Base-by-base conservation (phyloP, 768 basidiomycete species). In the Suillus discolor region DNA sequence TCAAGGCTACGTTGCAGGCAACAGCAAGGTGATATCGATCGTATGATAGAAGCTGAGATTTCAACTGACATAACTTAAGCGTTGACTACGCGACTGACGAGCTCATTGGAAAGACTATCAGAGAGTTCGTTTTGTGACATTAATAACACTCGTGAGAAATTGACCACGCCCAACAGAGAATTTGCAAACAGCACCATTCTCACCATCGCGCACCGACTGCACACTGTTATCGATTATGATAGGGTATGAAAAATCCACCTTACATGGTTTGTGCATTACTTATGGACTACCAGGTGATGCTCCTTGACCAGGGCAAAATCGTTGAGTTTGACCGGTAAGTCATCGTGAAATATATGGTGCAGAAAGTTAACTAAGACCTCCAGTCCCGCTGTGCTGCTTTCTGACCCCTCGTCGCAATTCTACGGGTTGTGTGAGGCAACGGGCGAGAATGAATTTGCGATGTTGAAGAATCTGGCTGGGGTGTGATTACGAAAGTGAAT, bases 1-100 rank as follows among this genome's bases (percentile, higher is more conserved):
- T 62, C 51, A 68, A 49, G 70, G 42, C 28, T 55, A 67, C 64
- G 66, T 53, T 60, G 34, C 57, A 89, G 89, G 90, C 89, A 45
- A 89, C 90, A 49, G 89, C 90, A 55, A 88, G 87, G 87, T 87
- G 69, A 64, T 49, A 31, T 42, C n/a, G 23, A 20, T 55, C 5
- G 23, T 62, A 36, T 65, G 12, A 31, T 47, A 18, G 15, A 15
- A 23, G 31, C 25, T 39, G 61, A 8, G 6, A 63, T 36, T 66
- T 59, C 60, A 64, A 57, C 38, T 49, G 6, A 59, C 13, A 51
- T n/a, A 16, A 36, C 61, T 47, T 42, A 42, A 86, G 84, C 67
- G 92, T 93, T 57, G 92, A 93, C 73, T 92, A 94, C 74, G 92
- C 92, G 25, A 95, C 94, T 0, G 94, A 96, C 73, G 93, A 94